phyloP scores from a whole-genome alignment of 192 early-diverging fungal species.

The Coemansia erecta region DNA sequence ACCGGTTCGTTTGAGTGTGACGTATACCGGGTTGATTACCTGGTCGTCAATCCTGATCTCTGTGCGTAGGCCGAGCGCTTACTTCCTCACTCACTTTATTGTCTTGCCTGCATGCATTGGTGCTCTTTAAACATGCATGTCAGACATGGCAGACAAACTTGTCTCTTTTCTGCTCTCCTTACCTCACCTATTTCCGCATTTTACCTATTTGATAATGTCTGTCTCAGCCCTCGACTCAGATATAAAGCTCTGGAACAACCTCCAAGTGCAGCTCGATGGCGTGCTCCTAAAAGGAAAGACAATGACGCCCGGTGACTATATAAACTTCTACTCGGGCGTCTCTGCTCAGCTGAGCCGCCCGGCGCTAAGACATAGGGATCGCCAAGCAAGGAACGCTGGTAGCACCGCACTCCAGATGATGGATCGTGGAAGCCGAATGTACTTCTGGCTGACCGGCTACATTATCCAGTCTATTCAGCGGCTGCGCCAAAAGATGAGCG shows the following conservation, averaged over 20 bases:
- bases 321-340: neutral
- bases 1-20: no score
- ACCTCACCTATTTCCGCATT: no score
- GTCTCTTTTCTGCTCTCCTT: no score
- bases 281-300: neutral
- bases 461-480: neutral
- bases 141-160: no score
- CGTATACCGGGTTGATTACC: no score
- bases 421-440: neutral
- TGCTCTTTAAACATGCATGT: no score
- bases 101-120: no score
- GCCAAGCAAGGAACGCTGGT: neutral
- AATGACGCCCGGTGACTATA: neutral
- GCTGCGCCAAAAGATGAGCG: neutral
- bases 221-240: no score
- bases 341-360: neutral
- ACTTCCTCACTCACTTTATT: no score
- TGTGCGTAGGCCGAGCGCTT: no score
- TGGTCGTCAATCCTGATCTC: no score
- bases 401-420: constrained; percentile 9
- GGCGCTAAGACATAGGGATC: neutral
- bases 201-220: no score
- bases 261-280: neutral
- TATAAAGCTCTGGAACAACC: neutral
- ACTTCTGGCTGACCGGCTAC: constrained; percentile 1